Evolutionary conservation across 805 yeast species (phyloP).

Genomic region (Sungouiella thailandica): DNA sequence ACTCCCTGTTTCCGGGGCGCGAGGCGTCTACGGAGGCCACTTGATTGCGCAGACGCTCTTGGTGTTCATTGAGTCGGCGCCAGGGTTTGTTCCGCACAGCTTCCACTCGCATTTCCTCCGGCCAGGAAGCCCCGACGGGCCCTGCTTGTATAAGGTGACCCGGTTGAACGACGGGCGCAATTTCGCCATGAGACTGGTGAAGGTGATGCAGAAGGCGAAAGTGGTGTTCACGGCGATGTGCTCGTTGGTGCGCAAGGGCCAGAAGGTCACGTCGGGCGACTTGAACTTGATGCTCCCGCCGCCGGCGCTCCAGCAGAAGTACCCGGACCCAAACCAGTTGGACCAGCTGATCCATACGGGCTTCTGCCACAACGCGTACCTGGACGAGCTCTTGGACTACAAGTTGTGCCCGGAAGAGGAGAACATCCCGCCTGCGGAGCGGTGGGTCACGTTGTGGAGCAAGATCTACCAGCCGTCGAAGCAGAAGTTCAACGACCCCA

Average conservation of each 20-base stretch:
- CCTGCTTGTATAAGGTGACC: slow-evolving; percentile 50
- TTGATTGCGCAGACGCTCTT: slow-evolving; percentile 59
- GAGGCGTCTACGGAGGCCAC: slow-evolving; percentile 71
- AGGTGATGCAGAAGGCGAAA: slow-evolving; percentile 49
- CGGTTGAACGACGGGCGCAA: slow-evolving; percentile 49
- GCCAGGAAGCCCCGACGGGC: slow-evolving; percentile 44
- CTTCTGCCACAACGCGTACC: slow-evolving; percentile 32
- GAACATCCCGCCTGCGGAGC: slow-evolving; percentile 23
- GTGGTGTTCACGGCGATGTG: slow-evolving; percentile 50
- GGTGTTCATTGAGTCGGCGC: slow-evolving; percentile 51
- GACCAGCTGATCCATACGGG: slow-evolving; percentile 31
- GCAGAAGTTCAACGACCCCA: slow-evolving; percentile 19
- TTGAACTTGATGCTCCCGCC: slow-evolving; percentile 11
- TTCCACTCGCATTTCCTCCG: slow-evolving; percentile 58
- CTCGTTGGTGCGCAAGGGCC: slow-evolving; percentile 28
- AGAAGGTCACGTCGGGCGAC: slow-evolving; percentile 4
- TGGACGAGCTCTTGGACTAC: slow-evolving; percentile 31
- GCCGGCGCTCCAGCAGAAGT: slow-evolving; percentile 18
- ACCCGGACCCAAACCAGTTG: slow-evolving; percentile 22
- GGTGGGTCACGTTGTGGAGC: slow-evolving; percentile 39
- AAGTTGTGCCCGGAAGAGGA: slow-evolving; percentile 33
- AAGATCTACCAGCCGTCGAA: slow-evolving; percentile 21
- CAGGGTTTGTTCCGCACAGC: slow-evolving; percentile 47
- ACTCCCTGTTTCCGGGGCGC: slow-evolving; percentile 41
- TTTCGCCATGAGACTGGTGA: slow-evolving; percentile 48